Evolutionary conservation across 352 stramenopile species (phyloP), one percentile per base, ranked within the genome.

Genomic region (Pythium phragmiticola): DNA sequence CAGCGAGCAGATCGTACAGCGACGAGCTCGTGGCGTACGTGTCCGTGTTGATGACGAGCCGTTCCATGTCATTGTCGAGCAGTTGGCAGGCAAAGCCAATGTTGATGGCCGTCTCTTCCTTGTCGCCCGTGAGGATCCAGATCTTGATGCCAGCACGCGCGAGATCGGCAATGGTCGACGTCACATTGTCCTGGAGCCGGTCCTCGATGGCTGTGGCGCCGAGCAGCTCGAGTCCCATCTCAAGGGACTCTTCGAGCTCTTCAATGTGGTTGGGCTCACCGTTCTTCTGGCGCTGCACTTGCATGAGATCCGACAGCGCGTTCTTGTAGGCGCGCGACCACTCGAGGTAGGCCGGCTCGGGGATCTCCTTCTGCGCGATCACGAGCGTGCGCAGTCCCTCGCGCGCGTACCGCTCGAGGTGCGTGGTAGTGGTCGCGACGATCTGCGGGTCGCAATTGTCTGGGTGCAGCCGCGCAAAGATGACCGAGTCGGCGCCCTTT

Each of bases 121-220:
- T 98, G 74, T 98, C 94, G 14, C 93, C 93, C 0, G 94, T 98
- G 16, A 98, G 77, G 74, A 98, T 94, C 90, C 92, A 98, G 33
- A 98, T 84, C 64, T 97, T 96, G 53, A 98, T 97, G 14, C 93
- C 93, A 1, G 92, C 93, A 30, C 84, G 66, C 2, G 85, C 80
- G 2, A 98, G 75, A 42, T 87, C 79, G 9, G 84, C 76, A 8
- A 98, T 76, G 41, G 82, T 90, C 45, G 94, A 76, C 1, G 91
- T 84, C 0, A 98, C 95, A 5, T 89, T 86, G 28, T 96, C 87
- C 63, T 98, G 92, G 0, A 98, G 75, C 46, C 94, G 95, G 74
- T 98, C 92, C 68, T 98, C 92, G 51, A 98, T 98, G 13, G 88
- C 92, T 4, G 92, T 97, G 0, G 85, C 87, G 12, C 92, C 92